Base-by-base conservation (phyloP, 805 yeast species). In the Sungouiella thailandica region DNA sequence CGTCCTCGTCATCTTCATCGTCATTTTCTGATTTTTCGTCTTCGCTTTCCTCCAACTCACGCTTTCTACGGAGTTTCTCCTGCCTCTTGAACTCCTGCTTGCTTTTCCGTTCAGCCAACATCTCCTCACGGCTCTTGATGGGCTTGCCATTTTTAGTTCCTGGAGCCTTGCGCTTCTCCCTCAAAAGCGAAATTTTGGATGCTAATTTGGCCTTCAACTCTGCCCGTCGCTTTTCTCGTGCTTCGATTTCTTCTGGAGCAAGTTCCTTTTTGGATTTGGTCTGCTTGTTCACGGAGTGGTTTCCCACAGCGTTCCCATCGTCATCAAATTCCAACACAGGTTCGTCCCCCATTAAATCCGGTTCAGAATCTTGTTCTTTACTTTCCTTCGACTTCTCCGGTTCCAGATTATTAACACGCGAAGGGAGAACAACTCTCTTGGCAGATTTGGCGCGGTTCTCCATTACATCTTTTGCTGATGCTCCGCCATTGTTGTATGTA, bases 91-190 rank as follows among this genome's bases (percentile, higher is more conserved):
- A 46, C 35, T 70, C 74, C 33, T 65, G 70, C 40, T 68, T 70
- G 32, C 52, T 54, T 43, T 68, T 66, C 40, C 95, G 75, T 46
- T 78, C 83, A 23, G 72, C 78, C 34, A 85, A 61, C 32, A 84
- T 78, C 26, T 82, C 89, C 46, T 87, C 94, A 58, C 97, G 72
- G 8, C 90, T 84, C 39, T 79, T 72, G 11, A 89, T 88, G 0
- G 96, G 93, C 16, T 96, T 96, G 4, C 72, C 67, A 4, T 70
- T 78, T 29, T 77, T 80, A 1, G 89, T 65, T 2, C 97, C 97
- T 1, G 94, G 93, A 1, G 97, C 98, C 50, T 83, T 89, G 55
- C 99, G 78, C 59, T 76, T 83, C 35, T 80, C 88, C 46, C 80
- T 78, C 62, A 93, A 51, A 7, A 61, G 62, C 36, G 66, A 73